Evolutionary conservation across 2,329 filamentous ascomycete species (phyloP), one percentile per base, ranked within the genome.

Genomic region (Aspergillus aculeatinus): DNA sequence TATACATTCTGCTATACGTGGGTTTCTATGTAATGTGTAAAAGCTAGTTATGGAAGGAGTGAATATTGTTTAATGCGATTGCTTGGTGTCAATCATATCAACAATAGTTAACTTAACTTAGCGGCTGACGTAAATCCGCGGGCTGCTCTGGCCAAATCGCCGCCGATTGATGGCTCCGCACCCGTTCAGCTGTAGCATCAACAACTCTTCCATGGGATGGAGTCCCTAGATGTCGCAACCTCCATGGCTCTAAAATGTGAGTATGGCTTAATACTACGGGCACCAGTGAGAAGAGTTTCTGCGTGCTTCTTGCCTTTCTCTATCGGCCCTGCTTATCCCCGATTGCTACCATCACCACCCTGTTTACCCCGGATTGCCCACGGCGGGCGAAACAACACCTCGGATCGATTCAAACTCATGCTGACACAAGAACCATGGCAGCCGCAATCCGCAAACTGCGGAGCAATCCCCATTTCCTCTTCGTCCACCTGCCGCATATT

Each of bases 401-500:
- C n/a, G 19, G 48, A 14, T 14, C n/a, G 16, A 52, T 12, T 44
- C 31, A 33, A 55, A 52, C 58, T 31, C 53, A 59, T 47, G 57
- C 65, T 71, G 55, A 72, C 62, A 59, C 12, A 50, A 55, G 39
- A 44, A 54, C 53, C 65, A 66, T 70, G 68, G 68, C 69, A 72
- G 73, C 75, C 56, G 65, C 74, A 60, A 70, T 79, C 71, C 72
- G 74, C 70, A 77, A 74, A 49, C 81, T 96, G 72, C 89, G 92
- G 72, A 87, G 87, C 76, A 90, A 96, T 76, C 89, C 91, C 69
- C 86, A 90, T 66, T 81, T 96, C 60, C 85, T 95, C 65, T 77
- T 73, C 65, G 70, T 73, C n/a, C 91, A 90, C 78, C 79, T 96
- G 19, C 93, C 94, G 47, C 91, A 92, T 14, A 94, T 96, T 79